Evolutionary conservation across 495 filamentous ascomycete genomes (phyloP), one percentile per base, ranked within the genome.

Genomic region (Paragyromitra xinjiangensis): DNA sequence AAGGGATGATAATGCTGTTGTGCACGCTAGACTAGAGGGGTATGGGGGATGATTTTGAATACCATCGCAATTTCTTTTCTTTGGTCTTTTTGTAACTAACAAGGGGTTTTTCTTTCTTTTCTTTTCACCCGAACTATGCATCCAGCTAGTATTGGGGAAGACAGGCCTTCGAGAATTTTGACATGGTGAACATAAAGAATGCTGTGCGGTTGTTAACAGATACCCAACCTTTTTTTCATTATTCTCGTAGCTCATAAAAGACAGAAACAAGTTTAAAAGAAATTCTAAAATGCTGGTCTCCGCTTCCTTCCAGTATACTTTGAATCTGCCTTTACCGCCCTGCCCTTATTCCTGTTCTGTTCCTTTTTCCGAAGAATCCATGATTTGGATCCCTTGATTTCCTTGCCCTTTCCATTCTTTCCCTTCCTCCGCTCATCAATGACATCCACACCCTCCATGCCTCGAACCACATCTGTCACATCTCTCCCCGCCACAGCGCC

Each of bases 351-450:
- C 83, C 93, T 78, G 94, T 88, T 24, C 85, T 96, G 93, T 76
- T 96, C 93, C 85, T 99, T 99, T 85, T 98, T 99, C 81, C 89
- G 89, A 85, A 95, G 79, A 77, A 99, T 97, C 94, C 94, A 98
- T 44, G 86, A 88, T 84, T 92, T 97, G 79, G 91, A 91, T 3
- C 94, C 94, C 85, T 97, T 97, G 61, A 81, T 84, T n/a, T 87
- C 84, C 9, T 63, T 63, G 5, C 59, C 95, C 74, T 85, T 88
- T 34, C 87, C 85, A 69, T 85, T 87, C 79, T 86, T 81, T 82
- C 85, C 82, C 83, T 89, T 86, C 73, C 84, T 89, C 80, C 93
- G 85, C 53, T 88, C 84, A 84, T 97, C 95, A 76, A 91, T 81
- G 16, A 99, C 89, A 84, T 93, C 92, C 11, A 99, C 94, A 74